phyloP scores from a whole-genome alignment of 345 rosid genomes.

The Draba incana region DNA sequence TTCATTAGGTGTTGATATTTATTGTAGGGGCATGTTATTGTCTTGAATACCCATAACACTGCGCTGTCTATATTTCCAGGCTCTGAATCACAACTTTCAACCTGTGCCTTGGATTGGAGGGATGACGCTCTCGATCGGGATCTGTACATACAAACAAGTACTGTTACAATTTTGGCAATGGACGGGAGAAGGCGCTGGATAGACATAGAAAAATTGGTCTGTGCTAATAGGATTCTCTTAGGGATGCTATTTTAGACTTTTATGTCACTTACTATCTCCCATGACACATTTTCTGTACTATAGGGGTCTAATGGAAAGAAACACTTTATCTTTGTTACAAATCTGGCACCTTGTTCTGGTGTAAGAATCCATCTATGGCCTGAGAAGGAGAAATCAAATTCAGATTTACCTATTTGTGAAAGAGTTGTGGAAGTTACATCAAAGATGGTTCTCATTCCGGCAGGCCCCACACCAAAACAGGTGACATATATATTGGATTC shows the following conservation, averaged over 20 bases:
- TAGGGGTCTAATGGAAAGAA: conserved; percentile 84
- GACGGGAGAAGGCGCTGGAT: conserved; percentile 99
- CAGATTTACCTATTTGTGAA: conserved; percentile 58
- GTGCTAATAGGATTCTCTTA: conserved; percentile 41
- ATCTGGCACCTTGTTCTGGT: conserved; percentile 93
- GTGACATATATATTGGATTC: conserved; percentile 44
- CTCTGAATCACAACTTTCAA: conserved; percentile 51
- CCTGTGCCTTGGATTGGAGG: conserved; percentile 77
- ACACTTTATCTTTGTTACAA: conserved; percentile 92
- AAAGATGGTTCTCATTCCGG: conserved; percentile 94
- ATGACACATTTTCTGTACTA: conserved; percentile 44
- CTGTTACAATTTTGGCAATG: conserved; percentile 97
- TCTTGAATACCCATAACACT: not conserved
- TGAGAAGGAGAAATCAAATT: conserved; percentile 61
- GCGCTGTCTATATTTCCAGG: conserved; percentile 51
- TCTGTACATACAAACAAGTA: conserved; percentile 73
- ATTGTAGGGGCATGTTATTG: conserved; percentile 17
- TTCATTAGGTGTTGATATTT: conserved; percentile 14
- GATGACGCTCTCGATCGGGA: conserved; percentile 93
- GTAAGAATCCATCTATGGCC: conserved; percentile 97
- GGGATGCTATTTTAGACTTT: conserved; percentile 29
- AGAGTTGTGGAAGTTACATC: conserved; percentile 82
- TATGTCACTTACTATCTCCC: conserved; percentile 20
- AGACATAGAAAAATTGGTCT: conserved; percentile 85
- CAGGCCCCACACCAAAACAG: conserved; percentile 95